These are phyloP conservation scores for Russula foetens DNA, from an alignment of 768 basidiomycete genomes.

Conservation along the genomic window DNA sequence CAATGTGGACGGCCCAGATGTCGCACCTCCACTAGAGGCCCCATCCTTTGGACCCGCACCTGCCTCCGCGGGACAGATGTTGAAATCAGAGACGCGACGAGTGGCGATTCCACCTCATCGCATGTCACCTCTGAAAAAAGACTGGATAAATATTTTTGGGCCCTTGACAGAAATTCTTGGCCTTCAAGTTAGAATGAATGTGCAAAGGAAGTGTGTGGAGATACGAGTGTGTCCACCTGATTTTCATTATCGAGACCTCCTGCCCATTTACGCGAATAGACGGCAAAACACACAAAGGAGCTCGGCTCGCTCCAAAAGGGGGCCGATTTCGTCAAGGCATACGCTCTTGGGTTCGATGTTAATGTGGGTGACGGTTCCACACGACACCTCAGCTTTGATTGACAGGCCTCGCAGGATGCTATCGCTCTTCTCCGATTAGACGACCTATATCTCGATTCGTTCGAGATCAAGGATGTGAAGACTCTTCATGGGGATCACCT, in stretches of 20 bases:
- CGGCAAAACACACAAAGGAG: conserved; percentile 91
- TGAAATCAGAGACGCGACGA: conserved; percentile 81
- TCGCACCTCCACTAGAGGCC: conserved; percentile 39
- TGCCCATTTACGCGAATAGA: conserved; percentile 36
- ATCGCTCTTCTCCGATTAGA: conserved; percentile 93
- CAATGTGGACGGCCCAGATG: conserved; percentile 39
- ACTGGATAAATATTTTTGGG: conserved; percentile 93
- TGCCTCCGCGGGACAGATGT: conserved; percentile 39
- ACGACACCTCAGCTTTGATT: background rate
- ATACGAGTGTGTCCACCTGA: conserved; percentile 58
- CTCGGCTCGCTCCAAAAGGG: conserved; percentile 93
- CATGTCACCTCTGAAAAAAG: conserved; percentile 94
- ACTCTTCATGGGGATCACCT: conserved; percentile 96
- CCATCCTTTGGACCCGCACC: conserved; percentile 67
- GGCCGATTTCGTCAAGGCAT: conserved; percentile 95
- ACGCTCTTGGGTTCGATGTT: conserved; percentile 89
- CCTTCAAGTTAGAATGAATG: conserved; percentile 96
- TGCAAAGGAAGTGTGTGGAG: conserved; percentile 82
- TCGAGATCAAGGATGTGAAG: conserved; percentile 99
- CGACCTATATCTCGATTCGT: conserved; percentile 96
- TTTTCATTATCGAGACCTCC: background rate
- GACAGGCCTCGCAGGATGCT: conserved; percentile 55
- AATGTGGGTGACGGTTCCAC: conserved; percentile 46
- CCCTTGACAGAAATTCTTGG: conserved; percentile 93
- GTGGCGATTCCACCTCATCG: conserved; percentile 93